These are phyloP conservation scores for Cucurbita moschata DNA, from an alignment of 306 rosid species.

Conservation along the genomic window DNA sequence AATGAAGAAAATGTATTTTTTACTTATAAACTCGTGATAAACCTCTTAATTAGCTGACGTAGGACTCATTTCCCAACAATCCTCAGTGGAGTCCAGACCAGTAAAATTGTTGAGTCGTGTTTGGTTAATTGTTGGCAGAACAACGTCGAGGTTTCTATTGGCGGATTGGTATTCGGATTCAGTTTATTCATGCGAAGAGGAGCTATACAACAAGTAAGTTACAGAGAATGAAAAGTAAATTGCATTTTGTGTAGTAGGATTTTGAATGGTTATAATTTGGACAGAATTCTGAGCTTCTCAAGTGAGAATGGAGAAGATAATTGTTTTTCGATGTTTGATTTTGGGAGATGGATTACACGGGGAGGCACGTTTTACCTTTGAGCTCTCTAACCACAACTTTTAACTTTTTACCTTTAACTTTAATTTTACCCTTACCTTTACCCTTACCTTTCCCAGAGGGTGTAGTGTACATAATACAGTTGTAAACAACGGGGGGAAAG, in stretches of 20 bases:
- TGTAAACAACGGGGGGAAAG: not conserved
- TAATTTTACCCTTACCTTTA: too few species aligned
- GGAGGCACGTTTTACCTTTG: not conserved
- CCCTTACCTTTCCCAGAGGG: too few species aligned
- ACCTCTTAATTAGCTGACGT: too few species aligned
- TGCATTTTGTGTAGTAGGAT: too few species aligned
- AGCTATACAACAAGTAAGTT: slow-evolving; percentile 40
- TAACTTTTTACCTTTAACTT: too few species aligned
- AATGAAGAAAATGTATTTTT: too few species aligned
- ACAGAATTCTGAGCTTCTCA: not conserved
- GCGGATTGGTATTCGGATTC: slow-evolving; percentile 68
- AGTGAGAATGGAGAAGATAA: not conserved
- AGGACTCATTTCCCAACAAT: too few species aligned
- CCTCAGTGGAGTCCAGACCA: not conserved
- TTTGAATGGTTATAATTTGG: too few species aligned
- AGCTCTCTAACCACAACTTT: not conserved
- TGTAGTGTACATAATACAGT: not conserved
- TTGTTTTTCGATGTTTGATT: not conserved
- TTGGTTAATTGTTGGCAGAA: slow-evolving; percentile 12
- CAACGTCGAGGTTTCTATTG: slow-evolving; percentile 51
- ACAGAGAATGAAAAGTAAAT: not conserved
- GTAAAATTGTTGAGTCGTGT: not conserved
- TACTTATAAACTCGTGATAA: too few species aligned
- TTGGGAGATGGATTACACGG: not conserved
- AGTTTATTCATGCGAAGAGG: slow-evolving; percentile 67